Percentiles rank a stretch among this genome's conserved stretches.
phyloP scores from a whole-genome alignment of 169 alveolate genomes.

The Plasmodium knowlesi region DNA sequence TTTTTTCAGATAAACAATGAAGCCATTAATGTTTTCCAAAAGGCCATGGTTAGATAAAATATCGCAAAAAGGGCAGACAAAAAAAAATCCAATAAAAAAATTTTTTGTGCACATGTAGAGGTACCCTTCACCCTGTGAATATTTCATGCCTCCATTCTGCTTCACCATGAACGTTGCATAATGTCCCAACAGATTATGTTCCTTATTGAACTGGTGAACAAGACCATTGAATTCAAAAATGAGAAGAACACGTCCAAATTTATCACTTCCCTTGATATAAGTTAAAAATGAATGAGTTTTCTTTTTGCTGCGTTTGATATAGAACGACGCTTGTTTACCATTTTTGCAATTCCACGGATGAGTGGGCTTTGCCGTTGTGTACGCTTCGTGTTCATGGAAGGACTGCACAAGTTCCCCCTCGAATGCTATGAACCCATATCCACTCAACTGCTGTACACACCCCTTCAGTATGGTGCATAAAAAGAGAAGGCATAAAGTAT shows the following conservation, averaged over 20 bases:
- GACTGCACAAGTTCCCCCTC: background rate
- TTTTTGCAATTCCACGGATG: background rate
- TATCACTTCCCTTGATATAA: slow-evolving; percentile 46
- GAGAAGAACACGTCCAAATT: slow-evolving; percentile 42
- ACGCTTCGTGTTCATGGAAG: background rate
- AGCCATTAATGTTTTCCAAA: slow-evolving; percentile 47
- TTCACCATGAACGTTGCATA: background rate
- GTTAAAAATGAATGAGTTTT: slow-evolving; percentile 6
- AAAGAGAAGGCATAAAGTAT: slow-evolving; percentile 68
- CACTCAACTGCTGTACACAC: background rate
- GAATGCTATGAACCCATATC: background rate
- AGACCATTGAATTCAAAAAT: slow-evolving; percentile 49
- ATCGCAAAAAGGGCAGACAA: background rate
- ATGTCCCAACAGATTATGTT: slow-evolving; percentile 9
- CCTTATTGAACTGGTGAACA: slow-evolving; percentile 49
- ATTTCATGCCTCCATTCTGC: background rate
- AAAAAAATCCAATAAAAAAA: background rate
- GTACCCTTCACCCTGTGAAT: background rate
- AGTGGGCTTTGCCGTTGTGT: background rate
- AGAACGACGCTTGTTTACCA: background rate
- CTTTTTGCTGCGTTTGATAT: background rate
- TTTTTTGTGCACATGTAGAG: background rate
- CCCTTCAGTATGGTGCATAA: slow-evolving; percentile 54
- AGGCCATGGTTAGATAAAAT: slow-evolving; percentile 52
- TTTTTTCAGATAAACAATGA: slow-evolving; percentile 42